Evolutionary conservation across 345 rosid species (phyloP), one percentile per base, ranked within the genome.

Genomic region (Fremontodendron californicum): DNA sequence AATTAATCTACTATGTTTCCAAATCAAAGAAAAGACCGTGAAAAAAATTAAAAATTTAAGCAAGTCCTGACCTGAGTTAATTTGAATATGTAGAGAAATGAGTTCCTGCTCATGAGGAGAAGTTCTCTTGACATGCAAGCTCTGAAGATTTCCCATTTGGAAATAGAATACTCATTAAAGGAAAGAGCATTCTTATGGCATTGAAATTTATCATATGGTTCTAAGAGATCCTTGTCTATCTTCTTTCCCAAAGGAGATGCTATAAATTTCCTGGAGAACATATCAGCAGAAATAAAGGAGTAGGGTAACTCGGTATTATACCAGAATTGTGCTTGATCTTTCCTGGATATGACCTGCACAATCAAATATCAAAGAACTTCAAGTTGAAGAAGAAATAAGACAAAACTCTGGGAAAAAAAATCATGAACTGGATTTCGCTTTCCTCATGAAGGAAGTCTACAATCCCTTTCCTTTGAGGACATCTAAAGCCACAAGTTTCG

Each of bases 391-490:
- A 37, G 54, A 58, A 27, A 23, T 73, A 42, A 39, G 27, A 35
- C 4, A 16, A 54, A 62, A 12, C 49, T 21, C 8, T 10, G 25
- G 61, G 0, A n/a, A 29, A 15, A 37, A 35, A 21, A 9, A 15
- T 25, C 51, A 46, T 55, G 46, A 63, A 63, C 68, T 7, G 23
- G 68, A 7, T 18, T 64, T 63, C 25, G 12, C 52, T 46, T 78
- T 80, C 96, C 88, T 89, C 93, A 46, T 91, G 93, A 45, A 89
- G 85, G 78, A 88, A 91, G 75, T 91, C 92, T 1, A 89, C 88
- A 3, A 87, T 88, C 4, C 85, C 92, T 86, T 89, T 91, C 73
- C 92, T 87, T 70, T 83, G 79, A 23, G 93, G 92, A 65, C 93
- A 86, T 69, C 57, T 86, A 54, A 91, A 91, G 15, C 96, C 93